A percentile compares a stretch with the other conserved stretches of the same genome.
phyloP scores from a whole-genome alignment of 148 eudicot species.

The Nepenthes gracilis region DNA sequence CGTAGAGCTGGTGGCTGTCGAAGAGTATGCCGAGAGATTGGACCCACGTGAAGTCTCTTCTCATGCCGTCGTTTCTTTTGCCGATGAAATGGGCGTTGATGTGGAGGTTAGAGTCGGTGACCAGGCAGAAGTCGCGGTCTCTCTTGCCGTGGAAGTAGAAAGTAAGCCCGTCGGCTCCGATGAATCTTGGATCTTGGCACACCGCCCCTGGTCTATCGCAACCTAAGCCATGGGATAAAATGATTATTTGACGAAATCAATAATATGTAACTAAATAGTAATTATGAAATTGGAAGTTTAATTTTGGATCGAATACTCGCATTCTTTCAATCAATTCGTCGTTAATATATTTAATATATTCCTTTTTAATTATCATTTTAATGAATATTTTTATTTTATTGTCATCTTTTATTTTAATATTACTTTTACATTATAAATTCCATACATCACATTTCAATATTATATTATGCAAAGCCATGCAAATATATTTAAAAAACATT shows the following conservation, averaged over 20 bases:
- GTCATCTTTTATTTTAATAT: no score
- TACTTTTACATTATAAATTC: no score
- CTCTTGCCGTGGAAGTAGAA: conserved; percentile 17
- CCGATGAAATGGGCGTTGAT: conserved; percentile 17
- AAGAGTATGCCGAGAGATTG: conserved; percentile 21
- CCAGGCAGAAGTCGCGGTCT: conserved; percentile 12
- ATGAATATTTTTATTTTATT: no score
- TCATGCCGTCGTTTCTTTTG: conserved; percentile 8
- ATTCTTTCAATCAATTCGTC: no score
- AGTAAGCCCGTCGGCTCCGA: conserved; percentile 13
- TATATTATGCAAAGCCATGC: no score
- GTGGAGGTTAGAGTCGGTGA: conserved; percentile 15
- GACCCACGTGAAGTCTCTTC: conserved; percentile 21
- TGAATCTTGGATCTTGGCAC: conserved; percentile 14
- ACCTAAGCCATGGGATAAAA: conserved; percentile 1
- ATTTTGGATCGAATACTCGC: no score
- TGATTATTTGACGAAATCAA: neutral
- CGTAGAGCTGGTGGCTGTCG: conserved; percentile 18
- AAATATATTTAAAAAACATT: no score
- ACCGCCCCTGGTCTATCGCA: conserved; percentile 22
- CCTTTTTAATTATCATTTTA: no score
- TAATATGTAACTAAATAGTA: neutral
- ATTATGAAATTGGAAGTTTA: no score
- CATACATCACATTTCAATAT: no score
- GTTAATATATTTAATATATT: no score